Conservation (phyloP, 257 asterid genomes). For the Echium plantagineum region DNA sequence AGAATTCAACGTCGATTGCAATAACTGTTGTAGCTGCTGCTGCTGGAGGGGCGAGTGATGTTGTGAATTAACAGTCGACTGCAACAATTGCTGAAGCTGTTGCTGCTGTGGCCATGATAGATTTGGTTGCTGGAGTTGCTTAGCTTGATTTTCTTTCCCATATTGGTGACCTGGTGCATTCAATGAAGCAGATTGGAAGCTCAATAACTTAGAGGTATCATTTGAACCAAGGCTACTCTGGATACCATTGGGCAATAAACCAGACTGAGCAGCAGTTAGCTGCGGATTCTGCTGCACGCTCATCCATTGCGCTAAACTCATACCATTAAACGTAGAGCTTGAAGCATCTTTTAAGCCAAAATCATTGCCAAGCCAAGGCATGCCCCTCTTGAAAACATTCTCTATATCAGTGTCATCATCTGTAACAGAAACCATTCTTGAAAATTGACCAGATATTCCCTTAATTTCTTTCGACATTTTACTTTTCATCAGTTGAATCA, state of each 20-base stretch:
- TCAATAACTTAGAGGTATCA: conserved; percentile 63
- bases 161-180: conserved; percentile 44
- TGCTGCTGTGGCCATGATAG: conserved; percentile 40
- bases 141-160: conserved; percentile 40
- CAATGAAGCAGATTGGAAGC: conserved; percentile 60
- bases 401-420: conserved; percentile 73
- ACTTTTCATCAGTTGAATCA: too few relatives aligned
- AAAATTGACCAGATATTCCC: too few relatives aligned
- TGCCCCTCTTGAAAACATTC: conserved; percentile 54
- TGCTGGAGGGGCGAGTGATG: conserved; percentile 16
- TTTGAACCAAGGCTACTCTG: conserved; percentile 31
- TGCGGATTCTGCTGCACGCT: conserved; percentile 80
- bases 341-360: conserved; percentile 65
- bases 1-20: conserved; percentile 14
- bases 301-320: conserved; percentile 96
- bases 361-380: conserved; percentile 83
- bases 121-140: conserved; percentile 41
- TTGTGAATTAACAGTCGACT: conserved; percentile 13
- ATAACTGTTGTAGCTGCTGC: conserved; percentile 35
- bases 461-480: too few relatives aligned
- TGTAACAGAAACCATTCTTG: conserved; percentile 17
- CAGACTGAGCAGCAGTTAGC: conserved; percentile 38
- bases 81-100: conserved; percentile 36
- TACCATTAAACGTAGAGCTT: conserved; percentile 71
- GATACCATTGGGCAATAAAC: conserved; percentile 27